Evolutionary conservation across 164 flowering plant species (phyloP), one percentile per base, ranked within the genome.

Genomic region (Cinnamomum micranthum): DNA sequence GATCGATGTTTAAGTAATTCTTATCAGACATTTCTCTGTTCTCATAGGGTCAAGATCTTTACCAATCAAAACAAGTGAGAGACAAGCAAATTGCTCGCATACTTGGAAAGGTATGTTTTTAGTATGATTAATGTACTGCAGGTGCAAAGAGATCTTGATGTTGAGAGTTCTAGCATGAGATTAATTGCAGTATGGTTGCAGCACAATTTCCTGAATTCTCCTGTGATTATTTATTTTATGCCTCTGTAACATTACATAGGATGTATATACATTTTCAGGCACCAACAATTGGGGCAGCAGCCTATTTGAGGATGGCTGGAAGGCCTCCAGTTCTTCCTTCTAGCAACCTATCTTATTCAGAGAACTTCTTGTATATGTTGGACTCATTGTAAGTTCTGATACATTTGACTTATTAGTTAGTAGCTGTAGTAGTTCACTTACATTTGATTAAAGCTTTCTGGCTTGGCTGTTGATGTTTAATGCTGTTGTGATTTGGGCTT

Each of bases 241-340:
- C 17, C 35, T 67, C n/a, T 19, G 13, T 14, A 31, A 20, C 28
- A 67, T 25, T 67, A 14, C 28, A 25, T 17, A 11, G 19, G 28
- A 31, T 15, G 17, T 15, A 17, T 67, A 17, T 28, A 67, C 35
- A 67, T 47, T 9, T 73, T 41, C 87, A 96, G 98, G 98, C 90
- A 55, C 97, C 99, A 66, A 94, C 98, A 51, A 91, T 96, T 83
- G 99, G 98, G n/a, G 99, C 99, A 3, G 97, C 99, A 50, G 98
- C 97, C 79, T 96, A 96, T 84, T 81, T 94, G 84, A 90, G 99
- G 76, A 59, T 94, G 92, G 99, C 97, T 19, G 99, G 99, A 80
- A 88, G 99, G 77, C 97, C 97, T 75, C 92, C 99, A 35, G 97
- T 94, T 80, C 94, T 91, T 77, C 99, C 99, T 82, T 94, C 99